A percentile compares a stretch with the other conserved stretches of the same genome.
These are phyloP conservation scores for Corniculantispora saksenae DNA, from an alignment of 2,329 filamentous ascomycete species.

Conservation along the genomic window DNA sequence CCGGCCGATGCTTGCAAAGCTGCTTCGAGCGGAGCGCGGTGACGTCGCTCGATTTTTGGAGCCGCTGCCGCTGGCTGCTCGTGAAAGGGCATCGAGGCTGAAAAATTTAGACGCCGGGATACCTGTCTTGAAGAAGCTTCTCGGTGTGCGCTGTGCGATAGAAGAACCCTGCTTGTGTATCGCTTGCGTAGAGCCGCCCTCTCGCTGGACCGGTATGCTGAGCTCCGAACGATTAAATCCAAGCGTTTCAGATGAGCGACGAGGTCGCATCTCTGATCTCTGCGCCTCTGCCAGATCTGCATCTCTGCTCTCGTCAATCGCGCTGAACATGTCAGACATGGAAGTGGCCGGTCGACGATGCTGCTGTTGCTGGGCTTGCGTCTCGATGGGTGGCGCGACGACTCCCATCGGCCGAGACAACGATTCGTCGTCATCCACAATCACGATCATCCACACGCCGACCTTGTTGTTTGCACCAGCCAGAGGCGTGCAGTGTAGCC, in stretches of 20 bases:
- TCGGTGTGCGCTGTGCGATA: conserved; percentile 13
- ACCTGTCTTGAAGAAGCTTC: conserved; percentile 2
- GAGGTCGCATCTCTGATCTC: conserved; percentile 10
- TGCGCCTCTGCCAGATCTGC: neutral
- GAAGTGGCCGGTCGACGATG: neutral
- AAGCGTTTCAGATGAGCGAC: conserved; percentile 25
- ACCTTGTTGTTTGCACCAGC: conserved; percentile 65
- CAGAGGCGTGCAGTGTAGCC: conserved; percentile 77
- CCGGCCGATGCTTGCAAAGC: neutral
- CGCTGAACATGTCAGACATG: conserved; percentile 2
- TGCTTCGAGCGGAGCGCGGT: neutral
- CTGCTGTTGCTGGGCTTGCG: neutral
- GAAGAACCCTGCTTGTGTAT: conserved; percentile 22
- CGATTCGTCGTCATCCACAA: conserved; percentile 62
- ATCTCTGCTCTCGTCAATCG: neutral
- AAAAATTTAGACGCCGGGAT: conserved; percentile 22
- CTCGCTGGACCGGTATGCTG: neutral
- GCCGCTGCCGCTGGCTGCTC: conserved; percentile 13
- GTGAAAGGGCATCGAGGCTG: conserved; percentile 19
- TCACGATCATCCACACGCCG: conserved; percentile 76
- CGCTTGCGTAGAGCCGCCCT: conserved; percentile 15
- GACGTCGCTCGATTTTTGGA: neutral
- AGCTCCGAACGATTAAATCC: conserved; percentile 13
- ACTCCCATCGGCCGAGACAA: neutral
- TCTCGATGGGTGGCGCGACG: neutral